Evolutionary conservation across 2,329 filamentous ascomycete genomes (phyloP).

Genomic region (Colletotrichum sp.): DNA sequence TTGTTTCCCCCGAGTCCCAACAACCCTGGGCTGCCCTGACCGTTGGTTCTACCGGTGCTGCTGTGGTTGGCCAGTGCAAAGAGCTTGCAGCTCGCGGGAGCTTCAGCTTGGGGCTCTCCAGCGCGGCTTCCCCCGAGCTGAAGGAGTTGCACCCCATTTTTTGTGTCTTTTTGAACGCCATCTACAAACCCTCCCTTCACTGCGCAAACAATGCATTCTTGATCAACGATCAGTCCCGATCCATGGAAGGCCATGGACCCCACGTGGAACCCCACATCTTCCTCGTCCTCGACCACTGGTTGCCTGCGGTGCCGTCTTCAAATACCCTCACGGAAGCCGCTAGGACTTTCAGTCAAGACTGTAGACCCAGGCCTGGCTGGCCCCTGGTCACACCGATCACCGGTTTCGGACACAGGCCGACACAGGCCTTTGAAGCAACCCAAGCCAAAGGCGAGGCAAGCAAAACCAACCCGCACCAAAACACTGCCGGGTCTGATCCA

Average conservation of each 20-base stretch:
- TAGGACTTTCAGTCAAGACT: not conserved
- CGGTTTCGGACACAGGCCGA: constrained; percentile 19
- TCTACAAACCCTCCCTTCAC: not conserved
- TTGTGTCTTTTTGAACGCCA: not conserved
- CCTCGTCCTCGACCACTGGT: not conserved
- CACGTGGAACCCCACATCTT: constrained; percentile 9
- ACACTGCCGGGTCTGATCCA: constrained; percentile 2
- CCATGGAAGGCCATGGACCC: not conserved
- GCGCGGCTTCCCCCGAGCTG: not conserved
- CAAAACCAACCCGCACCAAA: not conserved
- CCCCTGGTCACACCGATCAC: not conserved
- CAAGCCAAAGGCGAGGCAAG: not conserved
- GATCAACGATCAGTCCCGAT: not conserved
- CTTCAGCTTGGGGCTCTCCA: not conserved
- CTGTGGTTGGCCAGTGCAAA: not conserved
- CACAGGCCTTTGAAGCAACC: constrained; percentile 2
- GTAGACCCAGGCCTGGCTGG: not conserved
- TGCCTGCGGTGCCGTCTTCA: not conserved
- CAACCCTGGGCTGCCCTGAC: not conserved
- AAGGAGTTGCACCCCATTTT: not conserved
- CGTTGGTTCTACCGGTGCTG: not conserved
- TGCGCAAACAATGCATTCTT: constrained; percentile 5
- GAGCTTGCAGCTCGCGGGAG: not conserved
- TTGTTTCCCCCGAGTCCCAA: not conserved
- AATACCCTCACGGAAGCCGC: not conserved